Conservation (phyloP, 169 alveolate genomes). For the Eimeria maxima region DNA sequence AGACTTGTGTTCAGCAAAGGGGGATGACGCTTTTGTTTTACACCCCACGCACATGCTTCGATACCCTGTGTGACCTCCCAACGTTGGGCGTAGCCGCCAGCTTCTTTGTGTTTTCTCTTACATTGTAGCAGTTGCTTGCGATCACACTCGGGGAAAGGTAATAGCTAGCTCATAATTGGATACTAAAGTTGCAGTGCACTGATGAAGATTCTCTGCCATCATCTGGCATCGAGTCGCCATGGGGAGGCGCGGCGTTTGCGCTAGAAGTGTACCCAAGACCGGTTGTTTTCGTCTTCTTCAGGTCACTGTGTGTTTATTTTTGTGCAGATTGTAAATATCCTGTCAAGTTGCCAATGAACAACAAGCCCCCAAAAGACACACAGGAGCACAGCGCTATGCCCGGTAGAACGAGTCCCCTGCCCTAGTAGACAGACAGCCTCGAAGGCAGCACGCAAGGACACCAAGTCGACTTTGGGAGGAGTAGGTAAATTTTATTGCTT, state of each 20-base stretch:
- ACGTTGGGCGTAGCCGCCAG: no score
- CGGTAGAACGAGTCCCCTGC: not conserved
- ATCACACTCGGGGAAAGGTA: no score
- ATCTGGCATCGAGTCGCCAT: not conserved
- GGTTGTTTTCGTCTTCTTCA: not conserved
- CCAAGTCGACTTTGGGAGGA: not conserved
- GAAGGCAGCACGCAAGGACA: not conserved
- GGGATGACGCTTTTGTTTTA: not conserved
- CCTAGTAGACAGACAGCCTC: not conserved
- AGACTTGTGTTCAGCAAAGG: not conserved
- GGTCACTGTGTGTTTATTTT: not conserved
- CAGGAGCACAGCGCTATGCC: not conserved
- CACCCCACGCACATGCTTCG: no score
- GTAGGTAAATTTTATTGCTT: not conserved
- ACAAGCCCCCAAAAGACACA: not conserved
- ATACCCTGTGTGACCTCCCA: no score
- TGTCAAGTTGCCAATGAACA: not conserved
- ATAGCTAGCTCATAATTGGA: not conserved
- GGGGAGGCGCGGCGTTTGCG: not conserved
- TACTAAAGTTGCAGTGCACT: not conserved
- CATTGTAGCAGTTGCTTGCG: not conserved
- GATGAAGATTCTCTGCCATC: not conserved
- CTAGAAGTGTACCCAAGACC: not conserved
- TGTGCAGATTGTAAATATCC: not conserved
- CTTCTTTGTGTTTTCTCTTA: no score